Conservation (phyloP, 306 rosid genomes). For the Quercus berberidifolia region DNA sequence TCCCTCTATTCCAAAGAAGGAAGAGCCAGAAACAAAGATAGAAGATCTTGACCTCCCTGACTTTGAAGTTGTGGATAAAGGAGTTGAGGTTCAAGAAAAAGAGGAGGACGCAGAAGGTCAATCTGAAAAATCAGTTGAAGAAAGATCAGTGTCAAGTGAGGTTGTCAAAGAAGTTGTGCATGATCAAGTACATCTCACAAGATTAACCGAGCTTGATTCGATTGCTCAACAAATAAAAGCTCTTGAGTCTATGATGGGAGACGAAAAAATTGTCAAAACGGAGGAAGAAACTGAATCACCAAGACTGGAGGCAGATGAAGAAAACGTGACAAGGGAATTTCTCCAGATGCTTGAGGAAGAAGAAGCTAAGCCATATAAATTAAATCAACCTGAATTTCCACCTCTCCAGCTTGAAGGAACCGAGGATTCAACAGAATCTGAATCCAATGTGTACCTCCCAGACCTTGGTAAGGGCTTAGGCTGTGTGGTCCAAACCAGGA, state of each 20-base stretch:
- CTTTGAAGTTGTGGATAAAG: slow-evolving; percentile 86
- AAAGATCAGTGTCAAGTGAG: slow-evolving; percentile 52
- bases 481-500: slow-evolving; percentile 73
- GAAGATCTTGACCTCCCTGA: slow-evolving; percentile 89
- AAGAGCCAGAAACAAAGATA: slow-evolving; percentile 44
- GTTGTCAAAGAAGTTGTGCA: slow-evolving; percentile 79
- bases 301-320: slow-evolving; percentile 78
- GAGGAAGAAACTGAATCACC: slow-evolving; percentile 57
- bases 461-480: slow-evolving; percentile 95
- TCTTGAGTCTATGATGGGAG: slow-evolving; percentile 82
- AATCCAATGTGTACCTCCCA: slow-evolving; percentile 62
- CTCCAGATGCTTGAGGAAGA: slow-evolving; percentile 90
- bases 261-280: slow-evolving; percentile 25
- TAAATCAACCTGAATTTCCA: slow-evolving; percentile 42
- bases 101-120: slow-evolving; percentile 35
- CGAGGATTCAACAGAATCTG: slow-evolving; percentile 33
- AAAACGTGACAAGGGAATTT: slow-evolving; percentile 82
- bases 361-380: slow-evolving; percentile 35
- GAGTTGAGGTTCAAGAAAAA: slow-evolving; percentile 73
- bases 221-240: slow-evolving; percentile 95
- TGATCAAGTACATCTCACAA: slow-evolving; percentile 49
- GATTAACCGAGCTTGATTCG: slow-evolving; percentile 76
- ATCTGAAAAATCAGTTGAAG: slow-evolving; percentile 45
- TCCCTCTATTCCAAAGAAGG: slow-evolving; percentile 33
- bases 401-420: slow-evolving; percentile 47